Base-by-base conservation (phyloP, 306 rosid genomes). In the Prunus kanzakura region DNA sequence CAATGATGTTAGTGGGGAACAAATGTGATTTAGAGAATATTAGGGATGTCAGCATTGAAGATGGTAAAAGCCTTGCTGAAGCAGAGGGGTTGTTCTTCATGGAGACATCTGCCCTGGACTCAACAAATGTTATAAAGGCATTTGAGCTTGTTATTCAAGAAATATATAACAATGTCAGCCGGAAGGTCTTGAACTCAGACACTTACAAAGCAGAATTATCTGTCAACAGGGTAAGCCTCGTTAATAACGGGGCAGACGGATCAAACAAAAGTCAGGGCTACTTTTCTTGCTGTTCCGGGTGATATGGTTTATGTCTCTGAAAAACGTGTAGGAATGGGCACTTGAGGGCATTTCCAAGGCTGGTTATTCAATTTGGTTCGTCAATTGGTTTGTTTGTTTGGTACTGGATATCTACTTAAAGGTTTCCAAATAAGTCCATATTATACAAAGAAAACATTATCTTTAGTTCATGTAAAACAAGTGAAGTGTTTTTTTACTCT, bases 21-120 rank as follows among this genome's bases (percentile, higher is more conserved):
- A 93, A 93, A 77, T 86, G 86, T 43, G 98, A 93, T 81, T 81
- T 93, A 84, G 97, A 91, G 70, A 87, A 88, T 73, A 91, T 91
- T 49, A 81, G 98, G 81, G 86, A 85, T 30, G 98, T 93, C 63
- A 88, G 90, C 60, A 69, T 93, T 2, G 98, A 93, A 64, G 98
- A 93, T 79, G 98, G 98, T 47, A 93, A 87, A 86, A 87, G 77
- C 73, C 89, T 93, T 51, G 97, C 98, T 1, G 98, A 93, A 86
- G 82, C 92, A 11, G 97, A 93, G 78, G 98, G 97, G 25, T 72
- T 93, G 81, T 93, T 90, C 83, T 93, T 91, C 94, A 90, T 93
- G 96, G 98, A 93, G 82, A 91, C 98, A 55, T 93, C 98, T 50
- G 98, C 98, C 29, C 75, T 93, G 30, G 97, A 93, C 55, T 86